Evolutionary conservation across 352 stramenopile genomes (phyloP), one percentile per base, ranked within the genome.

Genomic region (Thalassiosira sp.): DNA sequence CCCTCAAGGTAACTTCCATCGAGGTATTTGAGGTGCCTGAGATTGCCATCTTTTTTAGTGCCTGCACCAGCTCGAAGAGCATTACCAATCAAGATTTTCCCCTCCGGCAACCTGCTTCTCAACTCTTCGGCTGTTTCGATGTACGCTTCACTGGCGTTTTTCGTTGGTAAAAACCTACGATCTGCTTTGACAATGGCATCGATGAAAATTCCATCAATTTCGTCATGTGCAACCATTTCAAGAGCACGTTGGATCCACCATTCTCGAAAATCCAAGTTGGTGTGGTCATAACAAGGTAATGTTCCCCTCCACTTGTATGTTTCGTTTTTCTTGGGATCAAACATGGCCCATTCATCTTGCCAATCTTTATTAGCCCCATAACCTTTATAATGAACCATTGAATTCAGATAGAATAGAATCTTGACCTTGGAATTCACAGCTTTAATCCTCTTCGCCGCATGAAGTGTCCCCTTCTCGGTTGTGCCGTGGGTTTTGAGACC

Each of bases 171-270:
- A 22, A 25, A 43, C 5, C 8, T 3, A 20, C 61, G 20, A n/a
- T 54, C 3, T 35, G 62, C 61, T 51, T 74, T 74, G 35, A 15
- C 22, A 16, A 80, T 73, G 11, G 28, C 72, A 45, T 80, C 72
- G 13, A 80, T 75, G 25, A 80, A 80, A 45, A 80, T 48, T 31
- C 72, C 72, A 42, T 80, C 72, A 25, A 80, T 80, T 43, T 66
- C 48, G 5, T 80, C 40, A 42, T 80, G 35, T 5, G 48, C 49
- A 15, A 70, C 16, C 49, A 80, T 80, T 15, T 74, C 63, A 10
- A 80, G 28, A 1, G 61, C 72, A 15, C 72, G 63, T 40, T 70
- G 11, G 48, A 80, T 70, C 72, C 72, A 80, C 72, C 72, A 80
- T 45, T 80, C 48, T 31, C 62, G 27, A 51, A 80, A 80, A 0